Conservation (phyloP, 2,329 filamentous ascomycete genomes). For the Ophiostoma novo-ulmi region DNA sequence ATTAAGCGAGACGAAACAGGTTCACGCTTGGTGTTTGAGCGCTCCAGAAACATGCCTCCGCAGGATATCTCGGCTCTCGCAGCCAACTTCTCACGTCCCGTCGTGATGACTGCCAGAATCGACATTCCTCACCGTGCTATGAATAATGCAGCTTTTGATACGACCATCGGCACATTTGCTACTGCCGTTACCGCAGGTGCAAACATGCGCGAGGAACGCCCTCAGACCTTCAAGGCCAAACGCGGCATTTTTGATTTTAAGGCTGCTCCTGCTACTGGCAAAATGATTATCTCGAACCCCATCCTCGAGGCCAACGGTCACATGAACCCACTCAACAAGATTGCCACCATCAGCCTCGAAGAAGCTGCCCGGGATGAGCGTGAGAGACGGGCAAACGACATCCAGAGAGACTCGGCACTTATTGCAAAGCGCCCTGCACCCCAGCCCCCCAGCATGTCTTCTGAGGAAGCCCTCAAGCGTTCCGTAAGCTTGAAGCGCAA, state of each 20-base stretch:
- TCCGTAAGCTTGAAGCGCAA: conserved; percentile 39
- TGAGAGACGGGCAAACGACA: conserved; percentile 38
- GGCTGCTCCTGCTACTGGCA: conserved; percentile 33
- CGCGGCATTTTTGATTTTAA: conserved; percentile 32
- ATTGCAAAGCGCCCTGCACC: conserved; percentile 38
- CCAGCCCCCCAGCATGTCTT: conserved; percentile 34
- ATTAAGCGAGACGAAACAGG: conserved; percentile 39
- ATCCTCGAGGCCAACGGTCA: conserved; percentile 39
- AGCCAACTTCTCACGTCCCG: background rate
- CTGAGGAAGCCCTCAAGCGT: conserved; percentile 36
- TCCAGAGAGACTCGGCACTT: conserved; percentile 33
- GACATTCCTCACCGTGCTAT: background rate
- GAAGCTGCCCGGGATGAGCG: conserved; percentile 46
- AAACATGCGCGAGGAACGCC: background rate
- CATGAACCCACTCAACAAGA: conserved; percentile 41
- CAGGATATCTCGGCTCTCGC: conserved; percentile 13
- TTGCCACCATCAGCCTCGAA: conserved; percentile 47
- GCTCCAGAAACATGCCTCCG: conserved; percentile 31
- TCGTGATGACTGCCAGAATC: conserved; percentile 1
- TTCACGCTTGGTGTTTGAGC: conserved; percentile 23
- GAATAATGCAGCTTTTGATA: background rate
- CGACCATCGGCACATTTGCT: background rate
- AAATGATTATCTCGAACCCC: conserved; percentile 47
- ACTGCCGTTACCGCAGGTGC: background rate
- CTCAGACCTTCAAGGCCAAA: conserved; percentile 29